Base-by-base conservation (phyloP, 371 early-diverging fungal species). In the Mucor plumbeus region DNA sequence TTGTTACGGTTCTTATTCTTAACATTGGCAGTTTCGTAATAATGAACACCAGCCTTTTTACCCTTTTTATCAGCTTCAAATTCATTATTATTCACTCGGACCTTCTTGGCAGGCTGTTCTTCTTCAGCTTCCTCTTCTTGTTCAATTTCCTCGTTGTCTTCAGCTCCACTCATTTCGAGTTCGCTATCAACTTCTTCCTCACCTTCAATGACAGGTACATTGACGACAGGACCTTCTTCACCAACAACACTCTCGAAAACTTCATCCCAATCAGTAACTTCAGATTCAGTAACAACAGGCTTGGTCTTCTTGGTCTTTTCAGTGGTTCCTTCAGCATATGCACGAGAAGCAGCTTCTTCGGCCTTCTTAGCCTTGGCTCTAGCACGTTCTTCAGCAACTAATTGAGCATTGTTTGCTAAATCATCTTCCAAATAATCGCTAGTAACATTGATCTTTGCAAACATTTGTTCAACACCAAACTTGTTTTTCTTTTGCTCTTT, bases 1-100 rank as follows among this genome's bases (percentile, higher is more conserved):
- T 92, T 94, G 75, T 89, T 91, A 55, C 94, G 85, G 80, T 94
- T 94, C 75, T 86, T 85, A 80, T 95, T 95, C 88, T 97, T 97
- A 74, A 96, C 92, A 74, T 97, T 97, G 72, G 95, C 95, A 1
- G 85, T 84, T 63, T 92, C 91, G 69, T 96, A 97, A 75, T 87
- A 97, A 79, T 97, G 91, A 33, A 83, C 84, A 59, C 94, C 95
- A 50, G 89, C 86, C 83, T 94, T 94, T 58, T 86, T 76, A 36
- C 83, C 80, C 86, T 93, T 93, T 36, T 55, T 65, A 26, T 61
- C 35, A 47, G 68, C 56, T 34, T 58, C 71, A 43, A 55, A 70
- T 41, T 77, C 80, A 41, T 76, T 73, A 39, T 77, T 77, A 17
- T 73, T 72, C 35, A 61, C 59, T 61, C 72, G 78, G 44, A 57